A percentile compares a stretch with the other conserved stretches of the same genome.
Evolutionary conservation across 1,139 yeast species (phyloP).

Genomic region (Hyphopichia fennica): DNA sequence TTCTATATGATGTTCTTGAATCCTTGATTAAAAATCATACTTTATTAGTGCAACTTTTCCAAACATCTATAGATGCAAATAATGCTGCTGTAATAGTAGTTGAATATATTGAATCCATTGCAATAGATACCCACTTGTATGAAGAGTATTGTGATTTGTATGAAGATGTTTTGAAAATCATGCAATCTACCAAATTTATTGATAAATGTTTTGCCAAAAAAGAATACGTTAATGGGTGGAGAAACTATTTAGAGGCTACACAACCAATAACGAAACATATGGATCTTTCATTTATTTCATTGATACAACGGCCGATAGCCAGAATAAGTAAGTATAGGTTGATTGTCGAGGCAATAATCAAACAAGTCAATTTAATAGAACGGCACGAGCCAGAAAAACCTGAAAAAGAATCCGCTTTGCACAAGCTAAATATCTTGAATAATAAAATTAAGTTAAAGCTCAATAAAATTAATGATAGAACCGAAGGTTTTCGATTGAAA

Average conservation of each 20-base stretch:
- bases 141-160: slow-evolving; percentile 44
- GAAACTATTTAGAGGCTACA: slow-evolving; percentile 41
- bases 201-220: slow-evolving; percentile 5
- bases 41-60: neutral
- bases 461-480: slow-evolving; percentile 24
- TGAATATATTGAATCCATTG: slow-evolving; percentile 3
- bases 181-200: slow-evolving; percentile 21
- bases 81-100: neutral
- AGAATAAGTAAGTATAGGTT: slow-evolving; percentile 53
- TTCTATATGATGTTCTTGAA: neutral
- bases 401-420: no score
- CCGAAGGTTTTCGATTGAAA: slow-evolving; percentile 14
- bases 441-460: slow-evolving; percentile 21
- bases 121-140: slow-evolving; percentile 22
- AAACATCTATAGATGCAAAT: neutral
- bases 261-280: slow-evolving; percentile 31
- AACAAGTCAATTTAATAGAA: slow-evolving; percentile 7
- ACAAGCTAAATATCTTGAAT: neutral
- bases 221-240: slow-evolving; percentile 33
- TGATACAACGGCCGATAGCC: slow-evolving; percentile 54
- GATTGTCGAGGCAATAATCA: slow-evolving; percentile 41
- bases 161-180: slow-evolving; percentile 36
- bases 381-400: no score
- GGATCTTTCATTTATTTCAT: slow-evolving; percentile 51
- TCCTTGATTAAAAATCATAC: neutral